Base-by-base conservation (phyloP, 176 grass and related monocot species). In the Eleusine indica region DNA sequence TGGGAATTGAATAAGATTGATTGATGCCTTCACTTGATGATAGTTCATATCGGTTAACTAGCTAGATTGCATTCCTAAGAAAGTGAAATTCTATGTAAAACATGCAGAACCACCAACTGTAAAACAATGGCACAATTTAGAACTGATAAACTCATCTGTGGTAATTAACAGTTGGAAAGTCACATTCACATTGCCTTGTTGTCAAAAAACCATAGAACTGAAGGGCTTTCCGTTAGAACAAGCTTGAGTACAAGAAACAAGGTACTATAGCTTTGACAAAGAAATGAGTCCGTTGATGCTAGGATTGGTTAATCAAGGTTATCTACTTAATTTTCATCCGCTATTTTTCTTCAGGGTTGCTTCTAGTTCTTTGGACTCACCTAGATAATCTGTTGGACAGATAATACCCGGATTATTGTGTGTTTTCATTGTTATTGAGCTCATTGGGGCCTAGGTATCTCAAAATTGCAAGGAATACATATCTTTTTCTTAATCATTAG, bases 91-190 rank as follows among this genome's bases (percentile, higher is more conserved):
- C 41, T 7, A 43, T 43, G 41, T 1, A 10, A 47, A 47, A 47
- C 9, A 47, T 47, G 1, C 7, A 1, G 44, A 9, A 46, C 44
- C 9, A 46, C 44, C 9, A 9, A 46, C 44, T 46, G 9, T 47
- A 48, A 48, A 62, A 73, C 14, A 18, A 66, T 83, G 29, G 6
- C 12, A 25, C 19, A 71, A 64, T 35, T 35, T 35, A 35, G 32
- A 35, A 35, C 32, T 2, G n/a, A 12, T 77, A 54, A 87, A 66
- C 66, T 83, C 22, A 52, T 64, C 19, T 13, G n/a, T 41, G 62
- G 18, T 14, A 37, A 22, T 61, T 60, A 71, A 72, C 9, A 77
- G 35, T 21, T 54, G 39, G 42, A 76, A 5, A 76, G 65, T 43
- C 29, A 46, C n/a, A 62, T 17, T 21, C 64, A 21, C 2, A 16